Evolutionary conservation across 768 basidiomycete species (phyloP).

Genomic region (Russula earlei): DNA sequence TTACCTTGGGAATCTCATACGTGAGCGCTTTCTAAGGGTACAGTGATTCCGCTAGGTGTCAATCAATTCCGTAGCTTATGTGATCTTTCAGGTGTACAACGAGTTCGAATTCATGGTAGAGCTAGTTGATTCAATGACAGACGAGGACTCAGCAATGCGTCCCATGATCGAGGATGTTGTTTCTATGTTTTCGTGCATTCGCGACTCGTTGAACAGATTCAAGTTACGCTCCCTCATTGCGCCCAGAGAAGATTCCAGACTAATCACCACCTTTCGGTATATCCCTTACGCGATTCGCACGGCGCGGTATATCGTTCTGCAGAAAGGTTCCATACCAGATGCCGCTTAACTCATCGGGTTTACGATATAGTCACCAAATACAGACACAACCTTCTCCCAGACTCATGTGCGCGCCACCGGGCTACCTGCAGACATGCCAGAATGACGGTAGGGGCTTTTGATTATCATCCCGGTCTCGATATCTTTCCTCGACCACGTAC

Average conservation of each 20-base stretch:
- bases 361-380: not conserved
- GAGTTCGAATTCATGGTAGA: conserved; percentile 23
- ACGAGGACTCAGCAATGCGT: conserved; percentile 22
- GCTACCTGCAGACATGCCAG: too few species aligned
- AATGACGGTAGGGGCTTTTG: too few species aligned
- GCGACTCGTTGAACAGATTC: not conserved
- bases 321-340: not conserved
- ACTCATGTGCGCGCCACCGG: not conserved
- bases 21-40: conserved; percentile 25
- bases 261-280: not conserved
- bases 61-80: not conserved
- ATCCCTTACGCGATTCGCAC: not conserved
- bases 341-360: not conserved
- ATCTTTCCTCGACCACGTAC: too few species aligned
- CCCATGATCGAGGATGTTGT: conserved; percentile 22
- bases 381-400: too few species aligned
- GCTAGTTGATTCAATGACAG: conserved; percentile 24
- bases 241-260: not conserved
- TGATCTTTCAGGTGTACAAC: conserved; percentile 16
- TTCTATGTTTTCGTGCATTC: not conserved
- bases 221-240: conserved; percentile 21
- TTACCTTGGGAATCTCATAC: conserved; percentile 28
- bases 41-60: not conserved
- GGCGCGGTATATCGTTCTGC: not conserved
- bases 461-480: not conserved